Percentiles rank a stretch among this genome's conserved stretches.
phyloP scores from a whole-genome alignment of 768 basidiomycete genomes.

The Scleroderma bovista region DNA sequence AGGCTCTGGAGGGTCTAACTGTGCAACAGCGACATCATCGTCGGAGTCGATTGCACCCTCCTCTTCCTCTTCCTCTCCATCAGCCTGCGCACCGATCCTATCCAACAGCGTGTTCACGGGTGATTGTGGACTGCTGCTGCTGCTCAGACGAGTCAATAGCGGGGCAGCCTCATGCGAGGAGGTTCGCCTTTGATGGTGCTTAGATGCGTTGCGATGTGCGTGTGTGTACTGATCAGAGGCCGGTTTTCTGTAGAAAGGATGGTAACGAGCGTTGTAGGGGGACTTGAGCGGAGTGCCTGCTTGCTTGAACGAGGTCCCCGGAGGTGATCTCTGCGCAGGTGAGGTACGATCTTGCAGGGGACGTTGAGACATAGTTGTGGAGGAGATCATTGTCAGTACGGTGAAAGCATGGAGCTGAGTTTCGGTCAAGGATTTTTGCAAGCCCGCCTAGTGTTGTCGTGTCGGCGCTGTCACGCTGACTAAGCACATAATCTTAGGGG shows the following conservation, averaged over 20 bases:
- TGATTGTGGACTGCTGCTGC: conserved; percentile 9
- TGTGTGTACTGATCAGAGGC: background rate
- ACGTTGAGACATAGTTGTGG: background rate
- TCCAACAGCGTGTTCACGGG: conserved; percentile 13
- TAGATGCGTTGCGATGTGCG: background rate
- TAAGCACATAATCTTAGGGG: too few relatives aligned
- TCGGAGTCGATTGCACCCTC: background rate
- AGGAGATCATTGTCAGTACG: background rate
- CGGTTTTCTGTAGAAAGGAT: background rate
- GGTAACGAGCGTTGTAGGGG: background rate
- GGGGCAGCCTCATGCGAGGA: background rate
- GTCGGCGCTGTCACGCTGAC: too few relatives aligned
- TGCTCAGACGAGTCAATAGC: conserved; percentile 9
- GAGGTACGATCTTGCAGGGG: background rate
- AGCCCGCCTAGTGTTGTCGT: too few relatives aligned
- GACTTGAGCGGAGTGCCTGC: background rate
- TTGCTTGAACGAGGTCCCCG: background rate
- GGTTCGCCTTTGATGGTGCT: background rate
- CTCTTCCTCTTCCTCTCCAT: conserved; percentile 6
- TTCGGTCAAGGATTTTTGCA: too few relatives aligned
- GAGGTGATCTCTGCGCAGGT: background rate
- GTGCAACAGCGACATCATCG: background rate
- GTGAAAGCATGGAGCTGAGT: background rate
- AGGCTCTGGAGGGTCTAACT: conserved; percentile 15
- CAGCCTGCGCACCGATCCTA: conserved; percentile 12